A percentile compares a stretch with the other conserved stretches of the same genome.
These are phyloP conservation scores for Magnaporthales sp. DNA, from an alignment of 2,329 filamentous ascomycete species.

Conservation along the genomic window DNA sequence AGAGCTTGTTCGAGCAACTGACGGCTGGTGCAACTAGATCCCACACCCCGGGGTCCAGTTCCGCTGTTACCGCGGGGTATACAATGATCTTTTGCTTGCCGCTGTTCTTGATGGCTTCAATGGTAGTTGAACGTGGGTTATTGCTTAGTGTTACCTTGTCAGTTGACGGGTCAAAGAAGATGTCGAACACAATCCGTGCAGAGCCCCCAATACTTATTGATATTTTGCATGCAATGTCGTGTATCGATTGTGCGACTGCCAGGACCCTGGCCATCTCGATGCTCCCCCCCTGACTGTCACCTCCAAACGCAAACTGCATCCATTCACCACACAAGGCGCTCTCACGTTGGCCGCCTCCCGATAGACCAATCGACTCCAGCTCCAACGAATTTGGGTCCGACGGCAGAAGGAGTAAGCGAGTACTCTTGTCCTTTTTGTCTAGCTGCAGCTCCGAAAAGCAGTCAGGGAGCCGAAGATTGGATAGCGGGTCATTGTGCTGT, in stretches of 20 bases:
- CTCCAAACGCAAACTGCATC: neutral
- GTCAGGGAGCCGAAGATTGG: neutral
- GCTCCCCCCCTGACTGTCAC: neutral
- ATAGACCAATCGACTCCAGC: neutral
- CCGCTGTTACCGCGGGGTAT: neutral
- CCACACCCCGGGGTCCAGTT: neutral
- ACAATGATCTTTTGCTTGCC: too few relatives aligned
- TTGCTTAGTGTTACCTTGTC: neutral
- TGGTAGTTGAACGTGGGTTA: neutral
- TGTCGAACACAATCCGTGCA: neutral
- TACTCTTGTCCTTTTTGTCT: neutral
- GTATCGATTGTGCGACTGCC: neutral
- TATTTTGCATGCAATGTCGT: neutral
- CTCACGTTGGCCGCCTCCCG: neutral
- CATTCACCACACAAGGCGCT: neutral
- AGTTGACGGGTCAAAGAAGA: neutral
- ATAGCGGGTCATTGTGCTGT: neutral
- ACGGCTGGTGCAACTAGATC: neutral
- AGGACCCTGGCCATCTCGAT: neutral
- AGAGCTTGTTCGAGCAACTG: neutral
- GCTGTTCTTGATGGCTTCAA: too few relatives aligned
- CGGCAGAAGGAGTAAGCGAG: neutral
- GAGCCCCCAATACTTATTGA: neutral
- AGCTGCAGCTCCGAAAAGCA: neutral
- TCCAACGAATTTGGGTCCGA: neutral